Base-by-base conservation (phyloP, 768 basidiomycete genomes). In the Kwoniella pini region DNA sequence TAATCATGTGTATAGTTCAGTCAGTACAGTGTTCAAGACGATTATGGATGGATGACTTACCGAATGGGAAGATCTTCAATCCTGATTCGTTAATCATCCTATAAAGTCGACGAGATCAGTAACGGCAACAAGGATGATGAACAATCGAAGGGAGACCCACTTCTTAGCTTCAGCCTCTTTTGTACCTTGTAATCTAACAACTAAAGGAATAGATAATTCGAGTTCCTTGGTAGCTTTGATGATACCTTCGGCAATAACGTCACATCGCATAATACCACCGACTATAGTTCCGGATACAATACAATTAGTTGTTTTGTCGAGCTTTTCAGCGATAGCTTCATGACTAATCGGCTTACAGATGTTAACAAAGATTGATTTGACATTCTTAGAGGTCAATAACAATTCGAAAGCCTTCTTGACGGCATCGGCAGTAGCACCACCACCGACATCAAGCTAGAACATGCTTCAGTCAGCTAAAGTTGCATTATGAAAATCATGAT, bases 321-420 rank as follows among this genome's bases (percentile, higher is more conserved):
- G n/a, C n/a, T n/a, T n/a, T n/a, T n/a, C n/a, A n/a, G n/a, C n/a
- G n/a, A n/a, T n/a, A n/a, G n/a, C n/a, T n/a, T n/a, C n/a, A n/a
- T n/a, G n/a, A n/a, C n/a, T n/a, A n/a, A n/a, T n/a, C n/a, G n/a
- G 68, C 72, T 54, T 31, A 79, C 79, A 77, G 64, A 81, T 80
- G 81, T 99, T 99, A 81, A 99, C 96, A 79, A 98, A 97, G 71
- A 99, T 99, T 59, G 90, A 90, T 84, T 94, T 95, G 71, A 98
- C 95, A 77, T 90, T 90, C 65, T 87, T 86, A 75, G 98, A 93
- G 45, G 85, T 80, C 22, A 95, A 83, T 22, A 99, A 84, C 69
- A 99, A 90, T 80, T 97, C 93, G 71, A 99, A 99, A 2, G 96
- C 96, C 81, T 94, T 98, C 85, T 98, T 99, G 69, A 99, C 96